phyloP scores from a whole-genome alignment of 2,329 filamentous ascomycete species.

The Fusarium sp. region DNA sequence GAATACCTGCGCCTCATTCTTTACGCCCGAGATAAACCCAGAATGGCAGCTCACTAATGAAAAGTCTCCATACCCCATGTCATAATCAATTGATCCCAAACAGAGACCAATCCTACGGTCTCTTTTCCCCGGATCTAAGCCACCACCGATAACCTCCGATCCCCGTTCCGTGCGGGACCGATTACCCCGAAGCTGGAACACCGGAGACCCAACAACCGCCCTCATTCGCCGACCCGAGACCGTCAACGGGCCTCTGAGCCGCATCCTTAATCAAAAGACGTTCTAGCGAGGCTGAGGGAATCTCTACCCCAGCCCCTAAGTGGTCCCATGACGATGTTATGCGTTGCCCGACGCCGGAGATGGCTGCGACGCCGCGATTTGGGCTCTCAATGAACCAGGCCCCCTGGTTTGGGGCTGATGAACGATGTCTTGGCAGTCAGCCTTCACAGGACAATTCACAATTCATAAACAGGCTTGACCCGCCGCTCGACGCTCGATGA shows the following conservation, averaged over 20 bases:
- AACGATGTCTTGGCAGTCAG: constrained; percentile 36
- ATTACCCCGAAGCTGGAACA: not conserved
- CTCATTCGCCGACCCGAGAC: constrained; percentile 40
- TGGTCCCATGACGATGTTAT: constrained; percentile 14
- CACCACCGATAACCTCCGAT: constrained; percentile 36
- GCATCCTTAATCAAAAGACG: constrained; percentile 23
- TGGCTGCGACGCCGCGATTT: constrained; percentile 1
- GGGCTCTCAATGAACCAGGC: constrained; percentile 20
- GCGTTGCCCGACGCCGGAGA: constrained; percentile 6
- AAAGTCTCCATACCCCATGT: not conserved
- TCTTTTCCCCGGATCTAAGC: constrained; percentile 41
- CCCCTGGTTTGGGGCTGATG: constrained; percentile 32
- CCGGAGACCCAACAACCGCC: constrained; percentile 22
- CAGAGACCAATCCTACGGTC: constrained; percentile 3
- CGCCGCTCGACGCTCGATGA: constrained; percentile 22
- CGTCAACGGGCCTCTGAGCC: constrained; percentile 13
- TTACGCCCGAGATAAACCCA: constrained; percentile 39
- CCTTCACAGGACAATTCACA: constrained; percentile 23
- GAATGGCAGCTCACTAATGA: constrained; percentile 32
- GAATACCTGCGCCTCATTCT: constrained; percentile 34
- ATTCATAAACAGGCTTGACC: constrained; percentile 37
- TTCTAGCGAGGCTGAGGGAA: constrained; percentile 22
- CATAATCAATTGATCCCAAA: constrained; percentile 1
- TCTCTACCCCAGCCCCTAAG: not conserved
- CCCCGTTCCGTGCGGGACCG: constrained; percentile 36